Evolutionary conservation across 2,329 filamentous ascomycete species (phyloP).

Genomic region (Arthrinium phaeospermum): DNA sequence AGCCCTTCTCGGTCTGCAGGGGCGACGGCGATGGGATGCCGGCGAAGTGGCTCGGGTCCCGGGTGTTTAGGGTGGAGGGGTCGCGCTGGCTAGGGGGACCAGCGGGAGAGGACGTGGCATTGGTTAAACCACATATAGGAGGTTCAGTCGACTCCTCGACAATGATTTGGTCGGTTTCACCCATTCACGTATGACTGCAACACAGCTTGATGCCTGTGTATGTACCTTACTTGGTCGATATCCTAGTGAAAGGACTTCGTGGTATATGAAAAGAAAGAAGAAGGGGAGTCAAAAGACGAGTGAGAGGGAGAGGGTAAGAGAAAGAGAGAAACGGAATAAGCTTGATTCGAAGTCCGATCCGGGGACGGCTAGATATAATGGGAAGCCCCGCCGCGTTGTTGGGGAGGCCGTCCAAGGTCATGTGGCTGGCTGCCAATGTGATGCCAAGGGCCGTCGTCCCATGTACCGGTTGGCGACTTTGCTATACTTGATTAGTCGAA

Average conservation of each 20-base stretch:
- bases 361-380: conserved; percentile 15
- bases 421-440: conserved; percentile 12
- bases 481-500: background rate
- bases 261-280: conserved; percentile 25
- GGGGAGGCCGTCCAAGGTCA: background rate
- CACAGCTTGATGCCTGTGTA: conserved; percentile 23
- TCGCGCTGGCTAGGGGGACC: conserved; percentile 26
- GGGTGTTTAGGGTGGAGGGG: conserved; percentile 18
- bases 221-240: conserved; percentile 3
- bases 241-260: conserved; percentile 20
- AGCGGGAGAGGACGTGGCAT: conserved; percentile 29
- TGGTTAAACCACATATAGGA: conserved; percentile 39
- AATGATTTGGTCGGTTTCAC: conserved; percentile 37
- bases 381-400: background rate
- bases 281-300: conserved; percentile 21
- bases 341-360: background rate
- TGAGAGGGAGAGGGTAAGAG: background rate
- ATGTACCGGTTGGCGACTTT: background rate
- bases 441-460: conserved; percentile 7
- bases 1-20: conserved; percentile 23
- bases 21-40: background rate
- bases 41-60: background rate
- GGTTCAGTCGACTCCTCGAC: conserved; percentile 44
- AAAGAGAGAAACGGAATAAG: background rate
- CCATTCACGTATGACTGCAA: conserved; percentile 38